Base-by-base conservation (phyloP, 2,329 filamentous ascomycete genomes). In the Zymoseptoria tritici region DNA sequence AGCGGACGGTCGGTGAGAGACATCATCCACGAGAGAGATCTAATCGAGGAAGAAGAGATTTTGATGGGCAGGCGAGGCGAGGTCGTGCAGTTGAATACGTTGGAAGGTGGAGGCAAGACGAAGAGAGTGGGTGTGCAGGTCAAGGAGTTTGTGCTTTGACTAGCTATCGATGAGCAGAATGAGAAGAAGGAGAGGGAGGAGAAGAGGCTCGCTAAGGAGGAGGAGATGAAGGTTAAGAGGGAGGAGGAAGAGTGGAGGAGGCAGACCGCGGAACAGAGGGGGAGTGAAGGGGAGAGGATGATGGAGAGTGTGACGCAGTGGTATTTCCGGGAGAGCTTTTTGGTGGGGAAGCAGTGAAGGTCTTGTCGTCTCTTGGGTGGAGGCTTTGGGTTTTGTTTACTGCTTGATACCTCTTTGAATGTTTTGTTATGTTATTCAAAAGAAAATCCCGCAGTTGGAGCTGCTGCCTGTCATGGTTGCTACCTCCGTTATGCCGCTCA, bases 11-110 rank as follows among this genome's bases (percentile, higher is more conserved):
- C 76, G 0, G 81, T 85, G 2, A 73, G 81, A 11, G 82, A 87
- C 64, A 82, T 87, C 61, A 83, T 84, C 13, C 76, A 78, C 9
- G 79, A 80, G 24, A 75, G 83, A 24, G 82, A 82, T 9, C 84
- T 84, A 81, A 78, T 80, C 7, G 84, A 86, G 31, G 69, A 71
- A 57, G 62, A 66, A 56, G 52, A 57, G 49, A 70, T 71, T 29
- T 31, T 71, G 22, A 46, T 62, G 8, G 61, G 57, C 50, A 46
- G n/a, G 13, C 13, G 36, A n/a, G 36, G 16, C 4, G 36, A 46
- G 13, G 36, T 46, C 36, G 16, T 46, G 16, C 36, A 46, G 16
- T 16, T 11, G 36, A 46, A 46, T 46, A 11, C 5, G 2, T 46
- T 46, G 36, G 36, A 46, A 11, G 36, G 36, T 46, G 36, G 36